Percentiles rank a stretch among this genome's conserved stretches.
These are phyloP conservation scores for Eucalyptus shirleyi DNA, from an alignment of 345 rosid species.

Conservation along the genomic window DNA sequence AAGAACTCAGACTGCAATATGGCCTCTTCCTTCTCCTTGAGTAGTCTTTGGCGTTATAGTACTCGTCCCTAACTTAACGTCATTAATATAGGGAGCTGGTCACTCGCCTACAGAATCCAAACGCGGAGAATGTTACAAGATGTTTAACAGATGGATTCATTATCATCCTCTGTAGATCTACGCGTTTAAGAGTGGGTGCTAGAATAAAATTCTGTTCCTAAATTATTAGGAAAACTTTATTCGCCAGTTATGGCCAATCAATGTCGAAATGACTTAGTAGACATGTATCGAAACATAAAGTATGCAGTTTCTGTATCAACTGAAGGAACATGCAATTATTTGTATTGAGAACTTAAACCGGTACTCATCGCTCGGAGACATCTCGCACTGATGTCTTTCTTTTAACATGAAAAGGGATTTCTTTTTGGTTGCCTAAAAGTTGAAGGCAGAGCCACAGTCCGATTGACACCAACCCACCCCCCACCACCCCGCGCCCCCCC, in stretches of 20 bases:
- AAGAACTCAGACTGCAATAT: background rate
- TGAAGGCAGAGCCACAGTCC: too few species aligned
- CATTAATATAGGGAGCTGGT: conserved; percentile 12
- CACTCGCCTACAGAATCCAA: conserved; percentile 11
- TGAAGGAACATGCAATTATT: background rate
- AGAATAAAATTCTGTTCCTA: too few species aligned
- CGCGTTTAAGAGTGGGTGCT: background rate
- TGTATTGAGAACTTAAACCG: background rate
- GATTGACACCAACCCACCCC: background rate
- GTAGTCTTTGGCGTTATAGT: background rate
- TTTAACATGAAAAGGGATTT: too few species aligned
- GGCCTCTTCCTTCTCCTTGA: background rate
- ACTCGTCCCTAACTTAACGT: background rate
- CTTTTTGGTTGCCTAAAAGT: too few species aligned
- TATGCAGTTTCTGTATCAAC: background rate
- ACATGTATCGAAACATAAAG: too few species aligned
- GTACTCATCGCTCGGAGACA: background rate
- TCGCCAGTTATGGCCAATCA: too few species aligned
- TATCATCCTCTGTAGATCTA: conserved; percentile 6
- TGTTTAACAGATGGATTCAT: conserved; percentile 21
- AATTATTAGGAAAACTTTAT: too few species aligned
- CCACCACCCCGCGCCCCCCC: too few species aligned
- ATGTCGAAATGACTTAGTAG: too few species aligned
- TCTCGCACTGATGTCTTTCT: background rate
- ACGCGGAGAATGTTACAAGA: conserved; percentile 7